Conservation (phyloP, 441 rosid species). For the Viola pubescens region DNA sequence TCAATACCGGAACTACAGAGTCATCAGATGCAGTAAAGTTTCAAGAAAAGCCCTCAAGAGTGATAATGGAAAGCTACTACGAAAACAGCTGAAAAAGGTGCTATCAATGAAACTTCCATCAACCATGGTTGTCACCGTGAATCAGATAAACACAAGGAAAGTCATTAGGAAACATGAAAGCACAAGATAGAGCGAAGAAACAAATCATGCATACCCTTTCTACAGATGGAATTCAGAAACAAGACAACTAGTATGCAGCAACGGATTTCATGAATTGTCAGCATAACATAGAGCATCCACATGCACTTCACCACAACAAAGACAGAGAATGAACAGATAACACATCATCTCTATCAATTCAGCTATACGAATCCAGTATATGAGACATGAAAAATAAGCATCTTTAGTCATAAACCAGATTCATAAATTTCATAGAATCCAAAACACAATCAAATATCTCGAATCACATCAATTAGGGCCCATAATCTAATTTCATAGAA, state of each 20-base stretch:
- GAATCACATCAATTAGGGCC: neutral
- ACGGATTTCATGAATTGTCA: neutral
- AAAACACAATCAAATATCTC: no score
- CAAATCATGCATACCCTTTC: neutral
- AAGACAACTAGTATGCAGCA: neutral
- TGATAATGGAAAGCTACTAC: no score
- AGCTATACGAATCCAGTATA: constrained; percentile 3
- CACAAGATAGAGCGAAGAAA: neutral
- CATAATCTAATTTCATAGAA: no score
- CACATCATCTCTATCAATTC: neutral
- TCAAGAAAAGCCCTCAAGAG: no score
- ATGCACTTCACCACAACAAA: neutral
- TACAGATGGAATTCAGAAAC: constrained; percentile 6
- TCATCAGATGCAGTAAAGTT: no score
- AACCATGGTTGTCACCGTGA: constrained; percentile 29
- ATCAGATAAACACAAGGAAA: constrained; percentile 28
- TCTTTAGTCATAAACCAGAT: no score
- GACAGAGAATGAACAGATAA: neutral
- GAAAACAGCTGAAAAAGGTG: constrained; percentile 25
- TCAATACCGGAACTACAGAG: no score
- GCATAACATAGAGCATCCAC: neutral
- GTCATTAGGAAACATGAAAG: constrained; percentile 42
- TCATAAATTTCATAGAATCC: no score
- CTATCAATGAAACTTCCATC: constrained; percentile 25
- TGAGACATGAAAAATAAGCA: no score